Evolutionary conservation across 768 basidiomycete species (phyloP), one percentile per base, ranked within the genome.

Genomic region (Suillus ampliporus): DNA sequence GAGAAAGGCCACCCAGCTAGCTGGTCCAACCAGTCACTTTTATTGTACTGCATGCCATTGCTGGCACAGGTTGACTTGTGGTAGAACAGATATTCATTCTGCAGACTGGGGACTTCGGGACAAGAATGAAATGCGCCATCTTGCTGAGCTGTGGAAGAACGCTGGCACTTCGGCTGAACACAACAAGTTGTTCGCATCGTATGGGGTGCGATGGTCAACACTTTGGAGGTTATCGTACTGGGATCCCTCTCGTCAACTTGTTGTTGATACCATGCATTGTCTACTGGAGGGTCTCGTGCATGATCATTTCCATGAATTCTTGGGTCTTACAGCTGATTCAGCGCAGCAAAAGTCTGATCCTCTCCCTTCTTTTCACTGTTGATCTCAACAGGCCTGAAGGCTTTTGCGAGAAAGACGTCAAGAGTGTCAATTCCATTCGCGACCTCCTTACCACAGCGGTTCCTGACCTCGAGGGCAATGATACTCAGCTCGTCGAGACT

Each of bases 1-100:
- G 17, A 61, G 71, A 14, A 77, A 78, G 60, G 44, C 69, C 1
- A 50, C 72, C 3, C 74, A 71, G 15, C 17, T 72, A n/a, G 74
- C 76, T 69, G 68, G 0, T 65, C 68, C 1, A 60, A 73, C 1
- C 64, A 80, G 53, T 2, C 28, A 53, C 56, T 38, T 37, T 21
- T 79, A 70, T 57, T 79, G 78, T 61, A 68, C 68, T 10, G 60
- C 74, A 3, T 80, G 79, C 37, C 26, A 71, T 5, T 69, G 70
- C 54, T 57, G 15, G 31, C 60, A 68, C 19, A 51, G 57, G 4
- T 19, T 21, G 10, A 64, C 52, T 2, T 56, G 64, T 4, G 37
- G 60, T 7, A 47, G 51, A 34, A 65, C 50, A 15, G 65, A 60
- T 40, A 23, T 58, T 11, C 17, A 56, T 23, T 31, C 58, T 3